Evolutionary conservation across 441 rosid species (phyloP), one percentile per base, ranked within the genome.

Genomic region (Manihot esculenta): DNA sequence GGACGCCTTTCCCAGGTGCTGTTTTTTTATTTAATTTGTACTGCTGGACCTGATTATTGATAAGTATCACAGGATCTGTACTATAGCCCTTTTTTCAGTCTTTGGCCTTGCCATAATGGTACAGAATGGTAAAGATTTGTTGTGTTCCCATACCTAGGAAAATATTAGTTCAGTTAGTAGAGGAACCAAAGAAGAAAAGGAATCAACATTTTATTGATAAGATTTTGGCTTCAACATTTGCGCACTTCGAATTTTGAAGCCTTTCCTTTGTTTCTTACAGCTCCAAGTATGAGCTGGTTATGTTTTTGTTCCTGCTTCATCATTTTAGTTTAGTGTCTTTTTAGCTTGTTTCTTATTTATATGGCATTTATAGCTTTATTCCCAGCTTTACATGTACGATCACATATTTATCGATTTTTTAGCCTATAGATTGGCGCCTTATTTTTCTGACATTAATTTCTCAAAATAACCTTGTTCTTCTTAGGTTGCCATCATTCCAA

Each of bases 1-100:
- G 98, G 98, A 45, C 94, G 97, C 68, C 91, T 93, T 78, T 93
- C 98, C 15, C 92, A 94, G 99, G 98, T 91, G 73, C 49, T n/a
- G n/a, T n/a, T 69, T 35, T 60, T 61, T 47, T 42, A 33, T 4
- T 30, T 44, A 5, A 24, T 42, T 24, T 56, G 12, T 45, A 0
- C 10, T 56, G 26, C 15, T 27, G 13, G 17, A 20, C 4, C 9
- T 17, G 35, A 5, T 45, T 51, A 51, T 51, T 54, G 10, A 54
- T 3, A 49, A 38, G 17, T 15, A 15, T 10, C 20, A 20, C 26
- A 17, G 41, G 4, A 21, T 27, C 24, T 41, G 26, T 55, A 49
- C 54, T 33, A 41, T 24, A 6, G 10, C 1, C 64, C 6, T 1
- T 14, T 26, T 61, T 61, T 61, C n/a, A 6, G 47, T 10, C 17